Evolutionary conservation across 495 filamentous ascomycete species (phyloP), one percentile per base, ranked within the genome.

Genomic region (Penicillium alfredii): DNA sequence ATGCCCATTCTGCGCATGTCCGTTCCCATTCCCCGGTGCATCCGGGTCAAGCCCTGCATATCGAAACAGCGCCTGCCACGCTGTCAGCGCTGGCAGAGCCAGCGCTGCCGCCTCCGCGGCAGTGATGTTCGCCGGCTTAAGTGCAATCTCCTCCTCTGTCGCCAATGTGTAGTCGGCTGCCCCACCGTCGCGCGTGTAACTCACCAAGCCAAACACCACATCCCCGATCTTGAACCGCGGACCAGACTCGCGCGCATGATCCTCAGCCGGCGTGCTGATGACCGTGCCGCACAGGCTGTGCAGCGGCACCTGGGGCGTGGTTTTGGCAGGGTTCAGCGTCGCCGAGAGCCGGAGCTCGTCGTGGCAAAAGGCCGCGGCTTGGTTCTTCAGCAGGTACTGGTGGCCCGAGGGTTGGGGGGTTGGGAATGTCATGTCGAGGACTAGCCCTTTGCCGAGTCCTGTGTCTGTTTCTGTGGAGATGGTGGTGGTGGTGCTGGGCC

Each of bases 301-400:
- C 38, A 76, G 66, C 3, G 78, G 78, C 11, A 81, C 68, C 15
- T 67, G 53, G 9, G 68, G 64, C 19, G 59, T 52, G 4, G 64
- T 70, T 30, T 52, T 55, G 9, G 34, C 60, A 31, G 66, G 76
- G 34, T 67, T 58, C 19, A 61, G 45, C 11, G 51, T 60, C 58
- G 66, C 70, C 10, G 54, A 41, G 9, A 81, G 62, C 14, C 59
- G 50, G 5, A 64, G 32, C 44, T 81, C 79, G 30, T 77, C 72
- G 31, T 71, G 62, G 40, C 67, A 79, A 26, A 77, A 71, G 12
- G 76, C 68, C 12, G 72, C 68, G 7, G 77, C 64, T 27, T 69
- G 61, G 9, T 80, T 71, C 36, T 74, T 73, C 51, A 84, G 69
- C 4, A 82, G 67, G 40, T 81, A 77, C 43, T 81, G 69, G 5